Evolutionary conservation across 441 rosid species (phyloP).

Genomic region (Mallotus japonicus): DNA sequence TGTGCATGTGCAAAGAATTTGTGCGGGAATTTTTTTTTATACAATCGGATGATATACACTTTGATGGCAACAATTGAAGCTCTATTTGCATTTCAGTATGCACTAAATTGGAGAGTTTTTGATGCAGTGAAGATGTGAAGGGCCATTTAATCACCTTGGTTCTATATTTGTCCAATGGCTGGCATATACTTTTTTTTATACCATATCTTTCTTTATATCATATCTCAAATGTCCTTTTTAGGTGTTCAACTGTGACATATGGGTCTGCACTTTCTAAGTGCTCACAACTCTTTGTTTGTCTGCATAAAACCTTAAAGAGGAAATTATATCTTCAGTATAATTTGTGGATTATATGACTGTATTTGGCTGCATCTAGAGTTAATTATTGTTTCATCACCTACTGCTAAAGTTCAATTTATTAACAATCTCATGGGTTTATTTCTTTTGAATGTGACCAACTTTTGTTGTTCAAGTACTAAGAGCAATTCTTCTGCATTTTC

Average conservation of each 20-base stretch:
- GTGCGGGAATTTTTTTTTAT: neutral
- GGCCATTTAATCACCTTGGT: neutral
- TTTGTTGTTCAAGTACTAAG: slow-evolving; percentile 19
- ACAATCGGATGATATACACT: neutral
- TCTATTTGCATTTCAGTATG: neutral
- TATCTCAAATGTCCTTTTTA: neutral
- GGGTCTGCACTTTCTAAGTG: neutral
- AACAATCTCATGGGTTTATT: neutral
- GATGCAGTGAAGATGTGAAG: too few relatives aligned
- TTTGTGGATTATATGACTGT: neutral
- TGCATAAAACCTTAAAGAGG: neutral
- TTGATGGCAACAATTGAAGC: neutral
- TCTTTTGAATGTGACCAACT: slow-evolving; percentile 5
- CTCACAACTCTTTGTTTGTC: neutral
- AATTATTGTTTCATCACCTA: neutral
- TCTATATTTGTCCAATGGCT: neutral
- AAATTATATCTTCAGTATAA: neutral
- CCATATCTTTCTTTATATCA: neutral
- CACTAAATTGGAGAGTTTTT: neutral
- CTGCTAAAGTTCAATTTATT: too few relatives aligned
- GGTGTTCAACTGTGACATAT: neutral
- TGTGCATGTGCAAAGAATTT: neutral
- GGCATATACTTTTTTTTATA: neutral
- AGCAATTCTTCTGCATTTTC: slow-evolving; percentile 26
- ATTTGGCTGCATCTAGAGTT: neutral